Evolutionary conservation across 2,329 filamentous ascomycete species (phyloP), one percentile per base, ranked within the genome.

Genomic region (Davidsoniella neocaledoniae): DNA sequence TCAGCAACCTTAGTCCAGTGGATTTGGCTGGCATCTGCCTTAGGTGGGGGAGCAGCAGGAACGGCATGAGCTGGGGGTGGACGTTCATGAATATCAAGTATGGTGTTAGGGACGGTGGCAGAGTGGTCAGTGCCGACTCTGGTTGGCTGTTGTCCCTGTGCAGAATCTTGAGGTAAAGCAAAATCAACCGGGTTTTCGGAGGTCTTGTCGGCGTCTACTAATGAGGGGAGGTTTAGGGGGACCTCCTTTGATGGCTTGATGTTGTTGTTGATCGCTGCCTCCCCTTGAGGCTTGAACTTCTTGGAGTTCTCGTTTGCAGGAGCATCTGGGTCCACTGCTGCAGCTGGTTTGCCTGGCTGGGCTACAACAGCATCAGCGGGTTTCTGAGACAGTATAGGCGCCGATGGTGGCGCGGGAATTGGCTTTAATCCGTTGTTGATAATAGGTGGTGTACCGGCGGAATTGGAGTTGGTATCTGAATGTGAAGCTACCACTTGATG

Each of bases 1-100:
- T 94, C 86, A 2, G 71, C 67, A 54, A 76, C 72, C 62, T 81
- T 86, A 50, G 67, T 66, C 90, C 90, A 96, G 58, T 87, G 81
- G 26, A 79, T 63, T 40, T 58, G 39, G 6, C 43, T 37, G 16
- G 37, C 19, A 25, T 21, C 37, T 1, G 43, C 33, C 36, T 14
- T 42, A 14, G 36, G 19, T 19, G 21, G 33, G 23, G n/a, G n/a
- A 17, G 21, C 47, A 23, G 21, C 21, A 19, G 43, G 25, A 46
- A 36, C 19, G 8, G 39, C 25, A 12, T 50, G 26, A 3, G 44
- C 47, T 10, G 36, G 48, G 5, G 45, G 39, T n/a, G 46, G 33
- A 9, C n/a, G 23, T 19, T 33, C 43, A 19, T 46, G 45, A 3
- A 47, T 42, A 33, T 46, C 46, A 9, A 23, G 17, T n/a, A 46